phyloP scores from a whole-genome alignment of 1,284 basidiomycete species.

The Earliella scabrosa region DNA sequence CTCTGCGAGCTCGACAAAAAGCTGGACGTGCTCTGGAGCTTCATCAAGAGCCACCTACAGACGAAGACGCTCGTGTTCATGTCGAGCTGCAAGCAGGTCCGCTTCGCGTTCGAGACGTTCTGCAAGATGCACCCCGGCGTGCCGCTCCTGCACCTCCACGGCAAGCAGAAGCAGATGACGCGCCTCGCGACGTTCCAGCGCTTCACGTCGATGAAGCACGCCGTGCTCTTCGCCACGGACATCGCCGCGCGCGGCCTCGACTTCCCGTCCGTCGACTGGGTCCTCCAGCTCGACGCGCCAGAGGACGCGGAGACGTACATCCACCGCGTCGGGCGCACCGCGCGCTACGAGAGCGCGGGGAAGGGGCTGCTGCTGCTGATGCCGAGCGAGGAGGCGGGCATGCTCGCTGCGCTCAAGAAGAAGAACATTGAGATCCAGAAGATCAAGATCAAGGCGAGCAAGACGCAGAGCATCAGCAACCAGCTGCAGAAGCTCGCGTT shows the following conservation, averaged over 20 bases:
- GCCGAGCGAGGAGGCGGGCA: constrained; percentile 93
- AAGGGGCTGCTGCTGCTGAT: constrained; percentile 85
- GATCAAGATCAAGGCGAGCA: constrained; percentile 92
- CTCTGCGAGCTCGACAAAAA: constrained; percentile 87
- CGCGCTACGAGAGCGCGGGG: constrained; percentile 90
- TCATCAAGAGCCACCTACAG: constrained; percentile 94
- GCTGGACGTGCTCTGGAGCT: constrained; percentile 92
- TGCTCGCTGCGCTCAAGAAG: constrained; percentile 72
- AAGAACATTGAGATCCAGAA: constrained; percentile 80
- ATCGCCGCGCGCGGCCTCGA: constrained; percentile 97
- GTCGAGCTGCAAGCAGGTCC: constrained; percentile 95
- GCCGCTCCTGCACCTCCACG: constrained; percentile 91
- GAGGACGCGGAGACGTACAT: constrained; percentile 99
- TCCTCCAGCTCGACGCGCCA: constrained; percentile 95
- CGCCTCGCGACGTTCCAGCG: constrained; percentile 83
- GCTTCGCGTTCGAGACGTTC: constrained; percentile 98
- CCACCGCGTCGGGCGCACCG: constrained; percentile 95
- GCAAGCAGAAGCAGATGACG: constrained; percentile 95
- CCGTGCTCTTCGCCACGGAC: constrained; percentile 94
- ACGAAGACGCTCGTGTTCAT: constrained; percentile 94
- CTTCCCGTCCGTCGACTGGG: constrained; percentile 98
- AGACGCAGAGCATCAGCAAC: constrained; percentile 85
- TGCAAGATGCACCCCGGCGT: constrained; percentile 92
- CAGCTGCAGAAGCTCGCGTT: constrained; percentile 94
- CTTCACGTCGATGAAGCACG: constrained; percentile 81